These are phyloP conservation scores for Auricularia sp. DNA, from an alignment of 768 basidiomycete species.

Conservation along the genomic window DNA sequence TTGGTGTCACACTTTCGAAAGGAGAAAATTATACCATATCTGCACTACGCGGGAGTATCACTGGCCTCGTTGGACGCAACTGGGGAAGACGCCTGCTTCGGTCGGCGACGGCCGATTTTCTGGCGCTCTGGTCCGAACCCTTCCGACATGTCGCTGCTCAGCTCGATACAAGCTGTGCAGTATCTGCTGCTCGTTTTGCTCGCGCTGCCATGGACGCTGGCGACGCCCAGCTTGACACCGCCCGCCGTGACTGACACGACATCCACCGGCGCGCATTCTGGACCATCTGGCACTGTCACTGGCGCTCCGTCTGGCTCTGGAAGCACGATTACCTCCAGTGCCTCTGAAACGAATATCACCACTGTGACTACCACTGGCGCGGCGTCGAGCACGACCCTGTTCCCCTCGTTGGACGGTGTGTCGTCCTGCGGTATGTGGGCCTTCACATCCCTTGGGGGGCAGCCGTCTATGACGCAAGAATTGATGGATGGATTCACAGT, in stretches of 20 bases:
- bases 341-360: background rate
- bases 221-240: background rate
- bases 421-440: background rate
- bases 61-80: too few species aligned
- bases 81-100: too few species aligned
- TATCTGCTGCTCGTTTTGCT: background rate
- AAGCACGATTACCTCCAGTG: background rate
- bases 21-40: too few species aligned
- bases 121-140: background rate
- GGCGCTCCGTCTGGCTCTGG: background rate
- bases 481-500: slow-evolving; percentile 21
- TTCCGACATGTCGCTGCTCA: background rate
- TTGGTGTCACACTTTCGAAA: too few species aligned
- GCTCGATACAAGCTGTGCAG: background rate
- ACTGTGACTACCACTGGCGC: background rate
- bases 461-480: background rate
- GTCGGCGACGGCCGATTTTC: background rate
- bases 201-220: background rate
- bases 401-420: background rate
- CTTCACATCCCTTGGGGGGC: background rate
- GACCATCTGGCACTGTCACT: background rate
- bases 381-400: background rate
- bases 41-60: too few species aligned
- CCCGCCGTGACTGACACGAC: background rate
- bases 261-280: background rate